Evolutionary conservation across 768 basidiomycete genomes (phyloP), one percentile per base, ranked within the genome.

Genomic region (Nidula microcarpa): DNA sequence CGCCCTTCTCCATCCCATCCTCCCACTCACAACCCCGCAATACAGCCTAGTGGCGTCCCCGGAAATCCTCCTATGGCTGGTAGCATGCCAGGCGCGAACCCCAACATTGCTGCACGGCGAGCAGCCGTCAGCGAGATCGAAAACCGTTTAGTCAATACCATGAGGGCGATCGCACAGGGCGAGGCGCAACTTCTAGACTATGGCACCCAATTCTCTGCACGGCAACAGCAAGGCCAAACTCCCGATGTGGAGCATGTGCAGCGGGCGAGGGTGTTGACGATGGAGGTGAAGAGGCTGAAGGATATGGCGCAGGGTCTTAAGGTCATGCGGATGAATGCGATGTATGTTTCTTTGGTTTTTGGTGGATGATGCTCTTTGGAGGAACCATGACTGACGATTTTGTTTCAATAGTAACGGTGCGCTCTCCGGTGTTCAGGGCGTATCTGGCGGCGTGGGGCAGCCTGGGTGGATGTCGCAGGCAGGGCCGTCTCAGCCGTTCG

Each of bases 1-100:
- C 80, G 76, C 8, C 71, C 77, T 5, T 32, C 84, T 78, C 14
- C 68, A 54, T 71, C 74, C n/a, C 72, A 75, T 65, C 59, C 68
- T 59, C 59, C 67, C 14, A 64, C 61, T 43, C 60, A 60, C 52
- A 53, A 61, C 33, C 60, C 65, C 30, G 58, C 43, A 39, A 58
- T 58, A 34, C 54, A 55, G 23, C 23, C 23, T 23, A 23, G 23
- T 23, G 23, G 18, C 49, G 47, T 33, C 43, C 52, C n/a, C 47
- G 37, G 36, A 47, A 53, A 34, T 4, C 39, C 23, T 23, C 3
- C 23, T 23, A 23, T 23, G 50, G 13, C 34, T 2, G 37, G 37
- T n/a, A 34, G 18, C n/a, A 41, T 17, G 16, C 41, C 43, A 33
- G 23, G 23, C 23, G 23, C 23, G 23, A 23, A 23, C 23, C 23